phyloP scores from a whole-genome alignment of 306 rosid species.

The Hippophae gyantsensis region DNA sequence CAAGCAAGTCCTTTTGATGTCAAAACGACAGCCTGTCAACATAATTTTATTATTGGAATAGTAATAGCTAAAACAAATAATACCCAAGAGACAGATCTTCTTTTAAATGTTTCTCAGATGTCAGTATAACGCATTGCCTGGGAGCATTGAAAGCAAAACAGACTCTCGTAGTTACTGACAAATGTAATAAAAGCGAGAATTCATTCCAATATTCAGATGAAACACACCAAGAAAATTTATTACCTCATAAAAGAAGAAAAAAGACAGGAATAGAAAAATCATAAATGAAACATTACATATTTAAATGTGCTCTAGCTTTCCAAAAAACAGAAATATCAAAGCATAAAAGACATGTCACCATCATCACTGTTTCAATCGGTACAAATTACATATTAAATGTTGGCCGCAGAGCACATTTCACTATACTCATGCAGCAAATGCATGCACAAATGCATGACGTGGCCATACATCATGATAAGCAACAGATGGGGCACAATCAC shows the following conservation, averaged over 20 bases:
- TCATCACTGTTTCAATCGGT: conserved; percentile 57
- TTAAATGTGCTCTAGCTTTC: neutral
- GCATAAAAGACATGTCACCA: conserved; percentile 44
- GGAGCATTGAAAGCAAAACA: conserved; percentile 24
- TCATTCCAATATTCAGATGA: conserved; percentile 44
- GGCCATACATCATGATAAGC: conserved; percentile 35
- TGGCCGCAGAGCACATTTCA: conserved; percentile 63
- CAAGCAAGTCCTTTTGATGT: no score
- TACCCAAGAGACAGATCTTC: conserved; percentile 22
- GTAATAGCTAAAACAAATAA: conserved; percentile 16
- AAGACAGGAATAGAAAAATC: conserved; percentile 17
- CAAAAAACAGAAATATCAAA: conserved; percentile 19
- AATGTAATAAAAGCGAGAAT: conserved; percentile 19
- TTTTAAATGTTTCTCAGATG: conserved; percentile 22
- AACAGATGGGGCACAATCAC: conserved; percentile 37
- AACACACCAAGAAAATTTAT: no score
- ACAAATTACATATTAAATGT: conserved; percentile 52
- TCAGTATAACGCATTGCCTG: conserved; percentile 4
- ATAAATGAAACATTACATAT: conserved; percentile 23
- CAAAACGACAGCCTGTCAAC: no score
- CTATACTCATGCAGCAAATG: conserved; percentile 27
- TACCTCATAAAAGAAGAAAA: conserved; percentile 12
- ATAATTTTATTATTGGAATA: neutral
- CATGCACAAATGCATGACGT: conserved; percentile 38
- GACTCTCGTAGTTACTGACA: conserved; percentile 15